Base-by-base conservation (phyloP, 2,329 filamentous ascomycete species). In the Sarocladiaceae sp. region DNA sequence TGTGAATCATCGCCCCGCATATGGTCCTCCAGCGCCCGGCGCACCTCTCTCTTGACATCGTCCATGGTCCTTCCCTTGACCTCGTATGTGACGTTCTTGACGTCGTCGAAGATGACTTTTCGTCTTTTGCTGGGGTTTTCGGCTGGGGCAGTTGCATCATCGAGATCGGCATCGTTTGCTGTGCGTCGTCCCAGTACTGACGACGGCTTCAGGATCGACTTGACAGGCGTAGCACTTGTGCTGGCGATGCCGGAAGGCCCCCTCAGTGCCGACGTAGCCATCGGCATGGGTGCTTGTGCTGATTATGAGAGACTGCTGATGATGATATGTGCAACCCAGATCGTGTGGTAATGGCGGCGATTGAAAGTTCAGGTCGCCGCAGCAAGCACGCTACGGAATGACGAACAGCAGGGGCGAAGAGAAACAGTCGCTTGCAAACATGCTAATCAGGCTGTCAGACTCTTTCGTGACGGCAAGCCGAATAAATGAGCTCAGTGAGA, bases 101-200 rank as follows among this genome's bases (percentile, higher is more conserved):
- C 70, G 48, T 80, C 68, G 62, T 80, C 75, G 50, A 80, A 80
- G 37, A 76, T 64, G 40, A 81, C 77, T 53, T 72, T 78, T 48
- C 71, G 72, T 29, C 74, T 69, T 56, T 80, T 80, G 26, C 58
- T 65, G 3, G 70, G 71, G 50, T 64, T 73, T 42, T 68, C 64
- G 12, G 61, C 57, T 11, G 57, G 50, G 19, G 67, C 24, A 62
- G n/a, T 56, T 29, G 63, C 55, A 47, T 69, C 65, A 45, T 66
- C 66, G 32, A 65, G 56, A 26, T 60, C 63, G 47, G 65, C 66
- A 53, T 75, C 62, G 47, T 69, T 64, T 46, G 63, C 58, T 50
- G 70, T 71, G 48, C 67, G 61, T 23, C 65, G 61, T 45, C 71
- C 68, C 9, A 75, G 58, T 9, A 73, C 52, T 12, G 72, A 68